Evolutionary conservation across 1,284 basidiomycete species (phyloP).

Genomic region (Blastosporella zonata): DNA sequence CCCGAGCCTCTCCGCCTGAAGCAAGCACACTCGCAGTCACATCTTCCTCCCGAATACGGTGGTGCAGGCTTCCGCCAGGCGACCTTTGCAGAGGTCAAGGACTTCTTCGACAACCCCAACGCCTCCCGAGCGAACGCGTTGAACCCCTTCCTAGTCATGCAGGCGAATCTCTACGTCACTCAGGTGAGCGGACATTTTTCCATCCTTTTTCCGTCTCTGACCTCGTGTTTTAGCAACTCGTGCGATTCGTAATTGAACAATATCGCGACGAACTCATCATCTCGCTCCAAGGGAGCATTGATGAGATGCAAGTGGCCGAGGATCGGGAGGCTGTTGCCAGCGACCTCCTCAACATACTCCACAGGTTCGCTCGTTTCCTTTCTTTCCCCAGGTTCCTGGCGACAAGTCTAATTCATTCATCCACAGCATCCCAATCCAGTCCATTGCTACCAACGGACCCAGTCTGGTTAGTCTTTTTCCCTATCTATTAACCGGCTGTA

Average conservation of each 20-base stretch:
- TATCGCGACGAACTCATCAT: conserved; percentile 80
- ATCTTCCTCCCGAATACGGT: conserved; percentile 58
- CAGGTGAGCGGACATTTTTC: conserved; percentile 47
- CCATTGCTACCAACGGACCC: conserved; percentile 85
- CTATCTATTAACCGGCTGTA: neutral
- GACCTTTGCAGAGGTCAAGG: conserved; percentile 81
- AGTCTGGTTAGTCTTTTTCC: conserved; percentile 53
- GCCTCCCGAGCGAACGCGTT: conserved; percentile 78
- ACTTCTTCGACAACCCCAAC: conserved; percentile 87
- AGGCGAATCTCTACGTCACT: conserved; percentile 85
- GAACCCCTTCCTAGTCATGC: conserved; percentile 86
- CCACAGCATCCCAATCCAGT: conserved; percentile 81
- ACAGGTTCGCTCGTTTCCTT: conserved; percentile 53
- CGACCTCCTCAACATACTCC: conserved; percentile 78
- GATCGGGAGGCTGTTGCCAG: conserved; percentile 75
- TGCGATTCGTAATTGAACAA: conserved; percentile 85
- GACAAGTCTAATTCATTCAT: neutral
- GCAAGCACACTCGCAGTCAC: conserved; percentile 43
- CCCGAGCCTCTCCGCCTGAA: conserved; percentile 72
- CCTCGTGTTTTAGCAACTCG: conserved; percentile 64
- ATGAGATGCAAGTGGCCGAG: conserved; percentile 64
- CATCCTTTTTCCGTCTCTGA: conserved; percentile 8
- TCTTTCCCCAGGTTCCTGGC: neutral
- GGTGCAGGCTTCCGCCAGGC: conserved; percentile 72
- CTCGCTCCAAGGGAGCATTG: conserved; percentile 59